Conservation (phyloP, 2,329 filamentous ascomycete genomes). For the Colletotrichum australisinense region DNA sequence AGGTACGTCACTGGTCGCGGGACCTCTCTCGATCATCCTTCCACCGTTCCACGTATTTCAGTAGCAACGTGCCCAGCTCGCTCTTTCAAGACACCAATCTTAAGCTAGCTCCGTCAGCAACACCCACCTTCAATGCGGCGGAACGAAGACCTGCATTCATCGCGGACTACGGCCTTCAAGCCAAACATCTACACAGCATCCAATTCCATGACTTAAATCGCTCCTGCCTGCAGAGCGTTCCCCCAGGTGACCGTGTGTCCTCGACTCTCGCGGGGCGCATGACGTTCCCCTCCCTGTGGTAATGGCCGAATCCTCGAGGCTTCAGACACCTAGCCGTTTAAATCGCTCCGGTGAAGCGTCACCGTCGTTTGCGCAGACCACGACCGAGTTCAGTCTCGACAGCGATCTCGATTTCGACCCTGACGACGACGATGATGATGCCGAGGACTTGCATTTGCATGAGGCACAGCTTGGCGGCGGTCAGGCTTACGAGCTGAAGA, state of each 20-base stretch:
- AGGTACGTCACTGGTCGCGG: constrained; percentile 30
- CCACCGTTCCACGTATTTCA: not conserved
- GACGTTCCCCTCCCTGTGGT: not conserved
- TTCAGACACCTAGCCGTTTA: not conserved
- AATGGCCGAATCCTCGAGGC: constrained; percentile 22
- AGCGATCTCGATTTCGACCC: constrained; percentile 44
- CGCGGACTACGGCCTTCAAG: not conserved
- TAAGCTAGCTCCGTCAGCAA: constrained; percentile 1
- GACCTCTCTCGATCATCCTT: not conserved
- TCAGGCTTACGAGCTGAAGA: constrained; percentile 48
- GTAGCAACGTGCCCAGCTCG: constrained; percentile 3
- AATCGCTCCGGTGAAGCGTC: constrained; percentile 40
- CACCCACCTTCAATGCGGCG: not conserved
- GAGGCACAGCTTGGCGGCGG: constrained; percentile 42
- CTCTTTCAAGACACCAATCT: constrained; percentile 7
- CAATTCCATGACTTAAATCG: constrained; percentile 10
- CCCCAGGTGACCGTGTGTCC: not conserved
- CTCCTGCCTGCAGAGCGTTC: not conserved
- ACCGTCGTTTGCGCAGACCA: constrained; percentile 54
- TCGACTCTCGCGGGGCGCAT: not conserved
- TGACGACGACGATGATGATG: constrained; percentile 39
- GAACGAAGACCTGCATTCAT: constrained; percentile 1
- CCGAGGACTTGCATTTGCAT: constrained; percentile 41
- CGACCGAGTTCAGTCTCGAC: constrained; percentile 50
- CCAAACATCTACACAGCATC: not conserved